These are phyloP conservation scores for Stygiomarasmius scandens DNA, from an alignment of 1,284 basidiomycete species.

Conservation along the genomic window DNA sequence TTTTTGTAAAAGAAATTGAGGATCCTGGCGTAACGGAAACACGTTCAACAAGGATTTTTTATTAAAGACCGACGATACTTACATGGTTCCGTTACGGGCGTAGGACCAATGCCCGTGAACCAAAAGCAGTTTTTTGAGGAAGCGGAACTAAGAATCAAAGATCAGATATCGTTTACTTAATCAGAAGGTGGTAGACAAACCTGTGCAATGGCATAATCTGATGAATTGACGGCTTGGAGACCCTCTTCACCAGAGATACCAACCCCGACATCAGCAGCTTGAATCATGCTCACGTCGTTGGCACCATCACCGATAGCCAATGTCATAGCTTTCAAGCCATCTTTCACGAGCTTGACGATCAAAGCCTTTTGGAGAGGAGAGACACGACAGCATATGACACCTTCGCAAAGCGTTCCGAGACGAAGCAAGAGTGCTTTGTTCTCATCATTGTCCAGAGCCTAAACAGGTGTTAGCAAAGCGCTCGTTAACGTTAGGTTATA, in stretches of 20 bases:
- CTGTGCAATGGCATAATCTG: slow-evolving; percentile 95
- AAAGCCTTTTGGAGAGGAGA: slow-evolving; percentile 97
- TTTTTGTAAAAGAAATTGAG: slow-evolving; percentile 99
- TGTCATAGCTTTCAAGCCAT: slow-evolving; percentile 87
- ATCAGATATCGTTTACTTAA: background rate
- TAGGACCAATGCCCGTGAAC: slow-evolving; percentile 99
- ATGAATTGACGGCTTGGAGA: slow-evolving; percentile 95
- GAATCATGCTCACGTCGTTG: slow-evolving; percentile 95
- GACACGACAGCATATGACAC: slow-evolving; percentile 96
- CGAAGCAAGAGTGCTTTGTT: slow-evolving; percentile 79
- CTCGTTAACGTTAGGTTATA: background rate
- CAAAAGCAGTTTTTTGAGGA: slow-evolving; percentile 85
- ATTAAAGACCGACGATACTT: slow-evolving; percentile 21
- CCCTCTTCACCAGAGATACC: slow-evolving; percentile 97
- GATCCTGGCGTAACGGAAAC: slow-evolving; percentile 68
- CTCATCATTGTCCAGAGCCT: slow-evolving; percentile 78
- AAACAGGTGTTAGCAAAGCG: background rate
- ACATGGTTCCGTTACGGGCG: slow-evolving; percentile 91
- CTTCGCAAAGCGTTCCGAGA: slow-evolving; percentile 90
- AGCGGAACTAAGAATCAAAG: slow-evolving; percentile 73
- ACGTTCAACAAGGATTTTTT: background rate
- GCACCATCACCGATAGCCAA: slow-evolving; percentile 97
- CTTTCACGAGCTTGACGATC: slow-evolving; percentile 90
- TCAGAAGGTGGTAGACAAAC: slow-evolving; percentile 37
- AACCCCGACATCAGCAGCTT: slow-evolving; percentile 94